A percentile compares a stretch with the other conserved stretches of the same genome.
Evolutionary conservation across 225 moss, liverwort and hornwort genomes (phyloP).

Genomic region (Bryoerythrophyllum caledonicum): DNA sequence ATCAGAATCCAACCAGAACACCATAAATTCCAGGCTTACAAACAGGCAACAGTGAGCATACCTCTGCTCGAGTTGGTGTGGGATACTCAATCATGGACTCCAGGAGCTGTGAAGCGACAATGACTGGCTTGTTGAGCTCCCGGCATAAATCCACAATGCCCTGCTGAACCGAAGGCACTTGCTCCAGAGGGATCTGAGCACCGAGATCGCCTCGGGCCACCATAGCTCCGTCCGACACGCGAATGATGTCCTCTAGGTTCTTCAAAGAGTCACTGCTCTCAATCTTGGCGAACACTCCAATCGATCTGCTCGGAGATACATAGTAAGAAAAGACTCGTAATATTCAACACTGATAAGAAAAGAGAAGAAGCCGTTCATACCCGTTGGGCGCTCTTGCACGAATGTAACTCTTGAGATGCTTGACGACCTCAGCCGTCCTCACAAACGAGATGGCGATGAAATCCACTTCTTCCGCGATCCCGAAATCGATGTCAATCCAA

Average conservation of each 20-base stretch:
- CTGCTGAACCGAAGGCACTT: conserved; percentile 96
- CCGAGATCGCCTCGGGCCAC: conserved; percentile 98
- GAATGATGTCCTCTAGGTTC: conserved; percentile 86
- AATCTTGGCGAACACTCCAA: conserved; percentile 92
- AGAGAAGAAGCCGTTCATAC: conserved; percentile 34
- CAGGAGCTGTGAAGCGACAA: conserved; percentile 96
- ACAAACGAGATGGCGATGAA: conserved; percentile 97
- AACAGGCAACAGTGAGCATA: conserved; percentile 18
- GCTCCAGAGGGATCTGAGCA: conserved; percentile 93
- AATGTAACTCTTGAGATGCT: conserved; percentile 95
- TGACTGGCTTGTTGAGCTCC: conserved; percentile 92
- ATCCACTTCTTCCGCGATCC: conserved; percentile 86
- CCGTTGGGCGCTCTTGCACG: conserved; percentile 66
- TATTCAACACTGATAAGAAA: too few relatives aligned
- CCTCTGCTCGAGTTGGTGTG: conserved; percentile 97
- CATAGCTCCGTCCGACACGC: conserved; percentile 95
- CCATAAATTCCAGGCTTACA: neutral
- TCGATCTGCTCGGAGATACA: conserved; percentile 58
- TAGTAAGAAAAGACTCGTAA: too few relatives aligned
- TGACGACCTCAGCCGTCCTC: conserved; percentile 89
- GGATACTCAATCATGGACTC: conserved; percentile 99
- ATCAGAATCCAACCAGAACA: conserved; percentile 19
- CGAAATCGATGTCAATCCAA: conserved; percentile 98
- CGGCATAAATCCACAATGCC: conserved; percentile 77
- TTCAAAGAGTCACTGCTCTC: conserved; percentile 89